phyloP scores from a whole-genome alignment of 2,329 filamentous ascomycete genomes.

The Hansfordia pulvinata region DNA sequence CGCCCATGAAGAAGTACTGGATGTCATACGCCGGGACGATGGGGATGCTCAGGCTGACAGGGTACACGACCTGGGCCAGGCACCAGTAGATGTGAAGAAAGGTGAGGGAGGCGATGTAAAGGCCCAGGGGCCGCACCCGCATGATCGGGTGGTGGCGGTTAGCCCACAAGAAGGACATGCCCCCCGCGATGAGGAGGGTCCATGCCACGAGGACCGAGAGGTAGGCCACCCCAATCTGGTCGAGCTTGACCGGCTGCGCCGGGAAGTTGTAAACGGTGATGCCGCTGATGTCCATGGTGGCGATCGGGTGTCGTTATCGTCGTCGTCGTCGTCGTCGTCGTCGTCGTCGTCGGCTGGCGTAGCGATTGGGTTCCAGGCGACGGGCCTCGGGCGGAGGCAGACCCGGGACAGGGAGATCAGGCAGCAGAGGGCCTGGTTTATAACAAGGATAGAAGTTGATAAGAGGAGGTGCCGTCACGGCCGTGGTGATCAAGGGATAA shows the following conservation, averaged over 20 bases:
- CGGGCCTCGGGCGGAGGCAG: too few relatives aligned
- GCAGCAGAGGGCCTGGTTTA: too few relatives aligned
- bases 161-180: constrained; percentile 19
- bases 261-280: constrained; percentile 9
- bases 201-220: constrained; percentile 9
- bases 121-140: constrained; percentile 23
- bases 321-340: too few relatives aligned
- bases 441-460: too few relatives aligned
- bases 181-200: constrained; percentile 16
- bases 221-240: constrained; percentile 11
- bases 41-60: constrained; percentile 25
- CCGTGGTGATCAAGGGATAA: too few relatives aligned
- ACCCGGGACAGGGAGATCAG: too few relatives aligned
- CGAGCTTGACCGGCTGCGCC: constrained; percentile 8
- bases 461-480: too few relatives aligned
- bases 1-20: constrained; percentile 47
- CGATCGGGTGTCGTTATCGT: too few relatives aligned
- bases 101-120: constrained; percentile 25
- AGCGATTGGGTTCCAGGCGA: too few relatives aligned
- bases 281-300: too few relatives aligned
- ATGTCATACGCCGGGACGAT: constrained; percentile 27
- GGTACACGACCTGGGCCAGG: constrained; percentile 26
- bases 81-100: constrained; percentile 24
- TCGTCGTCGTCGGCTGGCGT: too few relatives aligned
- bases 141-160: constrained; percentile 21